phyloP scores from a whole-genome alignment of 257 asterid genomes.

The Lithospermum erythrorhizon region DNA sequence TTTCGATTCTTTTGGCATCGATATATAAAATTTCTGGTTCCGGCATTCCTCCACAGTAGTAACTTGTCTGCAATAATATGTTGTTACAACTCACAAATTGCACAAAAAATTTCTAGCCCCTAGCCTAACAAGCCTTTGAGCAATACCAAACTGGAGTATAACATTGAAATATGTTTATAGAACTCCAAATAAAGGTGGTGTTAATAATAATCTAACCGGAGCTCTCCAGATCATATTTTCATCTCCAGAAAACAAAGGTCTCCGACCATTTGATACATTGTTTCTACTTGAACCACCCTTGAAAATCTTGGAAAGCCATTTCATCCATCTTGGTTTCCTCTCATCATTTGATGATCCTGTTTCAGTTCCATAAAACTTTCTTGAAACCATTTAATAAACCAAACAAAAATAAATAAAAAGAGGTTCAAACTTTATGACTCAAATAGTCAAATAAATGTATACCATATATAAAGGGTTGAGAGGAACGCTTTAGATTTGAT shows the following conservation, averaged over 20 bases:
- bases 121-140: no score
- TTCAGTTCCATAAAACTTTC: conserved; percentile 25
- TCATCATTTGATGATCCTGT: conserved; percentile 75
- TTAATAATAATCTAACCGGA: conserved; percentile 61
- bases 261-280: conserved; percentile 27
- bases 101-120: no score
- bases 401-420: conserved; percentile 13
- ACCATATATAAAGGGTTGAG: conserved; percentile 89
- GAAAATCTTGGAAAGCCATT: conserved; percentile 79
- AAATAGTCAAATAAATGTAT: conserved; percentile 1
- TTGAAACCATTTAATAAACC: conserved; percentile 11
- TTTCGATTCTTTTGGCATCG: no score
- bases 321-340: conserved; percentile 79
- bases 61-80: no score
- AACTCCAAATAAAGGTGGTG: neutral
- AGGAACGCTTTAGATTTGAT: conserved; percentile 56
- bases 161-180: conserved; percentile 2
- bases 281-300: conserved; percentile 46
- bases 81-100: no score
- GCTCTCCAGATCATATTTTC: conserved; percentile 74
- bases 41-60: no score
- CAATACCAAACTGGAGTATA: neutral
- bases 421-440: conserved; percentile 8
- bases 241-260: conserved; percentile 68
- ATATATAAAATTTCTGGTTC: no score